phyloP scores from a whole-genome alignment of 345 rosid species.

The Rhizophora mangle region DNA sequence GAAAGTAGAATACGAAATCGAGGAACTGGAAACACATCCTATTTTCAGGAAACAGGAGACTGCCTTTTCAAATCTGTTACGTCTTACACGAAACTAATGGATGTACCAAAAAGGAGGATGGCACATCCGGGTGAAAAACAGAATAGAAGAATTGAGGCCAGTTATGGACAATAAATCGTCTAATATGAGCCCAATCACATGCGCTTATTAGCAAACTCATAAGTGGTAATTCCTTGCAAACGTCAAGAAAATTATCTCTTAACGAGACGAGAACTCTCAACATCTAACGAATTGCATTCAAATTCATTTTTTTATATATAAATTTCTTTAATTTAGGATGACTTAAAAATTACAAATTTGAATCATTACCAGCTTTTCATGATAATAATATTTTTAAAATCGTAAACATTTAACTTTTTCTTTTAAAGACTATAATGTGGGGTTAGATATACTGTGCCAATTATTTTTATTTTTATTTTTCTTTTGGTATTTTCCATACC shows the following conservation, averaged over 20 bases:
- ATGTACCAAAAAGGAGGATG: not conserved
- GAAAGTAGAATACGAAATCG: too few relatives aligned
- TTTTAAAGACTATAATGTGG: too few relatives aligned
- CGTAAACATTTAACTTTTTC: too few relatives aligned
- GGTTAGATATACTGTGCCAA: too few relatives aligned
- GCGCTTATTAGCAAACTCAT: slow-evolving; percentile 46
- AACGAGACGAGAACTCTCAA: slow-evolving; percentile 38
- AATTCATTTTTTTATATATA: slow-evolving; percentile 33
- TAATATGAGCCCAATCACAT: slow-evolving; percentile 12
- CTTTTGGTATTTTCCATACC: too few relatives aligned
- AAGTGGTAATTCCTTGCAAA: slow-evolving; percentile 7
- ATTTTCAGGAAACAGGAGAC: too few relatives aligned
- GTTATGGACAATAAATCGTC: not conserved
- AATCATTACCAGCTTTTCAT: too few relatives aligned
- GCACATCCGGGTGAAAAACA: not conserved
- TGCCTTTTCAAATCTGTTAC: too few relatives aligned
- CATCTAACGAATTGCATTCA: slow-evolving; percentile 48
- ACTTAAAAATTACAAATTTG: too few relatives aligned
- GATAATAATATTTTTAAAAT: too few relatives aligned
- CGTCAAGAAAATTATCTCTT: slow-evolving; percentile 8
- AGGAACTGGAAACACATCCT: too few relatives aligned
- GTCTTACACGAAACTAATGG: not conserved
- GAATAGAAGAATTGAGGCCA: not conserved
- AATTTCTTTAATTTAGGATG: slow-evolving; percentile 8
- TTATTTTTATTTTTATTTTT: too few relatives aligned